These are phyloP conservation scores for Arabidopsis thaliana DNA, from an alignment of 345 rosid genomes.

Conservation along the genomic window DNA sequence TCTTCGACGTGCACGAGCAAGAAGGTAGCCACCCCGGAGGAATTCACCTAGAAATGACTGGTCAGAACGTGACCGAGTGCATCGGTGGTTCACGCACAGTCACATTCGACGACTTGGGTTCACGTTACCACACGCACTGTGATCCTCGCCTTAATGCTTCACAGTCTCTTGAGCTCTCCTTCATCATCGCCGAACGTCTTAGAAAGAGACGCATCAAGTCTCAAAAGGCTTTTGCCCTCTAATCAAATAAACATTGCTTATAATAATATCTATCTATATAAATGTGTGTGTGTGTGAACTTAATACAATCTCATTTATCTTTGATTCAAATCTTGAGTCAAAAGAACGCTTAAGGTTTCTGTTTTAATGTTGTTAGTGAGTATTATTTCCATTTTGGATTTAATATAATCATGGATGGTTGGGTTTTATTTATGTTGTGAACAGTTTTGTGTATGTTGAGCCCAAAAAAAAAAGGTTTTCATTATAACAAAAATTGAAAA, in stretches of 20 bases:
- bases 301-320: slow-evolving; percentile 16
- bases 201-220: slow-evolving; percentile 68
- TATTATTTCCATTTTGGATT: slow-evolving; percentile 12
- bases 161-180: slow-evolving; percentile 72
- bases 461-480: not conserved
- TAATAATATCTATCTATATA: slow-evolving; percentile 10
- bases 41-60: slow-evolving; percentile 70
- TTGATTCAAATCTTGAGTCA: slow-evolving; percentile 24
- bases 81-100: slow-evolving; percentile 72
- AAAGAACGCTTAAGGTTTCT: slow-evolving; percentile 27
- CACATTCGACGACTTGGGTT: slow-evolving; percentile 73
- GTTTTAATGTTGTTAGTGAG: slow-evolving; percentile 28
- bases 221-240: slow-evolving; percentile 46
- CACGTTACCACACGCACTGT: slow-evolving; percentile 71
- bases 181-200: slow-evolving; percentile 73
- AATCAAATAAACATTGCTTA: slow-evolving; percentile 8
- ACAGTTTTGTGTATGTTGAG: slow-evolving; percentile 1
- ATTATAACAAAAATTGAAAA: too few relatives aligned
- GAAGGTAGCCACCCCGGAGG: slow-evolving; percentile 83
- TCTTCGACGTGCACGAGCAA: slow-evolving; percentile 77
- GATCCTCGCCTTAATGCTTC: slow-evolving; percentile 76
- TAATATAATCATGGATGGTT: slow-evolving; percentile 18
- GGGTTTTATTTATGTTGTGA: slow-evolving; percentile 2
- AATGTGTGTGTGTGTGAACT: slow-evolving; percentile 31
- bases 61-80: slow-evolving; percentile 79